These are phyloP conservation scores for Tolypocladium album DNA, from an alignment of 2,329 filamentous ascomycete genomes.

Conservation along the genomic window DNA sequence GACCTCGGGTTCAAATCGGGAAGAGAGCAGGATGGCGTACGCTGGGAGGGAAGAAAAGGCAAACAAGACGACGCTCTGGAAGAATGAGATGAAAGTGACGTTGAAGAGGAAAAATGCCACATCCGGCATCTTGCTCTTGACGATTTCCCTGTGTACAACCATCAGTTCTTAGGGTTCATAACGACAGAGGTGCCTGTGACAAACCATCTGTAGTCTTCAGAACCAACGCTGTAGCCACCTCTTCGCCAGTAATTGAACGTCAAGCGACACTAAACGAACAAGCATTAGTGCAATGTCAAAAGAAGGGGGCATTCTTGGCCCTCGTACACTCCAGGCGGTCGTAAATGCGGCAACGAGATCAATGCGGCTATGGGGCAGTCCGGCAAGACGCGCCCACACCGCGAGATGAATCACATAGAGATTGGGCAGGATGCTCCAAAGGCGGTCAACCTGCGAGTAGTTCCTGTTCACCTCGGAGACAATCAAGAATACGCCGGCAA, in stretches of 20 bases:
- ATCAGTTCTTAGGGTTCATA: neutral
- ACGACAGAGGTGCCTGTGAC: neutral
- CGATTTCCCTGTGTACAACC: constrained; percentile 44
- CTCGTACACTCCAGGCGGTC: constrained; percentile 65
- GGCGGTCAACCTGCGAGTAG: constrained; percentile 90
- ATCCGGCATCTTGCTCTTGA: constrained; percentile 54
- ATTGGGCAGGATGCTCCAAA: constrained; percentile 84
- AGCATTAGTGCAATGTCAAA: neutral
- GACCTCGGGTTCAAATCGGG: constrained; percentile 45
- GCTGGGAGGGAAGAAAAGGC: constrained; percentile 64
- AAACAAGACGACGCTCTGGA: constrained; percentile 75
- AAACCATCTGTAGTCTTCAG: constrained; percentile 87
- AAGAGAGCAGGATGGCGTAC: constrained; percentile 70
- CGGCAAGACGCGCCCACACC: constrained; percentile 69
- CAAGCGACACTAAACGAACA: constrained; percentile 39
- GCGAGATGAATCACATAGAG: constrained; percentile 79
- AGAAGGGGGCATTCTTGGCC: neutral
- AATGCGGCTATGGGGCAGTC: constrained; percentile 57
- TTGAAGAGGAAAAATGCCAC: constrained; percentile 76
- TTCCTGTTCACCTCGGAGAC: constrained; percentile 81
- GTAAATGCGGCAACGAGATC: constrained; percentile 64
- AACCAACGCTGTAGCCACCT: constrained; percentile 79
- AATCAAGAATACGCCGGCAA: constrained; percentile 64
- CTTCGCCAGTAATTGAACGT: constrained; percentile 97
- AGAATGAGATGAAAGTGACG: constrained; percentile 75